A percentile compares a stretch with the other conserved stretches of the same genome.
phyloP scores from a whole-genome alignment of 2,329 filamentous ascomycete genomes.

The Neonectria neomacrospora region DNA sequence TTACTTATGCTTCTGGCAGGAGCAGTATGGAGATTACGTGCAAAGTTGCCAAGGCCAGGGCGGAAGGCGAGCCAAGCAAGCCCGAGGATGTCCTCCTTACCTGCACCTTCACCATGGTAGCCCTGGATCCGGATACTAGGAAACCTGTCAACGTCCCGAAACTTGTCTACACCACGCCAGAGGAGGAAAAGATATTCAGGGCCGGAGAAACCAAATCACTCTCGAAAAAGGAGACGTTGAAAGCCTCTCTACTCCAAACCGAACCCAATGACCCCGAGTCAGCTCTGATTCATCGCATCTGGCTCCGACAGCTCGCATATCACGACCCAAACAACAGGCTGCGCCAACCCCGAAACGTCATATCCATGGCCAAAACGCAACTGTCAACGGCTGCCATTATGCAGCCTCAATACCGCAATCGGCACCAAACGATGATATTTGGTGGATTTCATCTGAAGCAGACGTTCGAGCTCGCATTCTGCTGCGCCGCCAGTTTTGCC shows the following conservation, averaged over 20 bases:
- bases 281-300: constrained; percentile 46
- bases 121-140: constrained; percentile 43
- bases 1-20: constrained; percentile 76
- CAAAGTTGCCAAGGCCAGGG: constrained; percentile 75
- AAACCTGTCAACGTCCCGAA: constrained; percentile 43
- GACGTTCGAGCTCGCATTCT: constrained; percentile 47
- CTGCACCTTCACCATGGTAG: constrained; percentile 51
- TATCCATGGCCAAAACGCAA: constrained; percentile 45
- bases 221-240: constrained; percentile 40
- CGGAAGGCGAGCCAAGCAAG: constrained; percentile 63
- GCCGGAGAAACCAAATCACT: constrained; percentile 43
- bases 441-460: constrained; percentile 48
- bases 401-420: constrained; percentile 46
- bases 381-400: constrained; percentile 45
- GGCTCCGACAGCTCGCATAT: constrained; percentile 45
- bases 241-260: constrained; percentile 41
- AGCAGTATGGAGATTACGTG: constrained; percentile 80
- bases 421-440: constrained; percentile 48
- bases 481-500: constrained; percentile 47
- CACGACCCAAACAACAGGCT: constrained; percentile 43
- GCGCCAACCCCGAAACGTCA: constrained; percentile 41
- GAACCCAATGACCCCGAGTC: constrained; percentile 46
- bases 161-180: constrained; percentile 39
- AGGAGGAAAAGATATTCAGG: constrained; percentile 44
- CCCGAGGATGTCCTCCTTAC: constrained; percentile 58